Conservation (phyloP, 2,329 filamentous ascomycete genomes). For the Coleophoma cylindrospora region DNA sequence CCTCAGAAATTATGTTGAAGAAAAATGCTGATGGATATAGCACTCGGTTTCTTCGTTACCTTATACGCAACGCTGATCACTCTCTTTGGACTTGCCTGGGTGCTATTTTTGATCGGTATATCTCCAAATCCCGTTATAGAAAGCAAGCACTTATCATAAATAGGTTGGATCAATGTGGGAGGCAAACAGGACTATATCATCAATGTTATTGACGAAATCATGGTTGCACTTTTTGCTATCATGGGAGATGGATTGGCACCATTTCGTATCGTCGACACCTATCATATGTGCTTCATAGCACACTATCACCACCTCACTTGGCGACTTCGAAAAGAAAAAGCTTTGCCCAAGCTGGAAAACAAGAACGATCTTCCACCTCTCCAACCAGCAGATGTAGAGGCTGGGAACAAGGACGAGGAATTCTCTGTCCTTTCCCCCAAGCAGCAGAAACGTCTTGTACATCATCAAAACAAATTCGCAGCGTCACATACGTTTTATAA, state of each 20-base stretch:
- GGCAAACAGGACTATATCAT: slow-evolving; percentile 64
- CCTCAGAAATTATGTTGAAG: neutral
- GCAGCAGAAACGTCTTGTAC: slow-evolving; percentile 65
- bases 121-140: neutral
- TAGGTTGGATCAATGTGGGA: slow-evolving; percentile 73
- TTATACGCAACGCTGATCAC: slow-evolving; percentile 80
- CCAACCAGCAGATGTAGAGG: slow-evolving; percentile 29
- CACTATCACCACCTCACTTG: slow-evolving; percentile 60
- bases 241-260: slow-evolving; percentile 68
- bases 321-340: slow-evolving; percentile 50
- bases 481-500: slow-evolving; percentile 88
- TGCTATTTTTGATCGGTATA: slow-evolving; percentile 77
- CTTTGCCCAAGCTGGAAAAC: slow-evolving; percentile 50
- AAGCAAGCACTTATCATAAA: neutral
- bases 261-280: slow-evolving; percentile 76
- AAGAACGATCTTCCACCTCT: slow-evolving; percentile 1
- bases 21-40: slow-evolving; percentile 24
- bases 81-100: slow-evolving; percentile 81
- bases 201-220: slow-evolving; percentile 65
- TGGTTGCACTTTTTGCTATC: slow-evolving; percentile 66
- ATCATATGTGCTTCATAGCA: slow-evolving; percentile 67
- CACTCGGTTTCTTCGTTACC: slow-evolving; percentile 78
- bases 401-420: slow-evolving; percentile 37
- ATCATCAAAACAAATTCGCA: slow-evolving; percentile 76
- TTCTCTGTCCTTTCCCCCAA: slow-evolving; percentile 57